phyloP scores from a whole-genome alignment of 164 flowering plant genomes.

The Annona cherimola region DNA sequence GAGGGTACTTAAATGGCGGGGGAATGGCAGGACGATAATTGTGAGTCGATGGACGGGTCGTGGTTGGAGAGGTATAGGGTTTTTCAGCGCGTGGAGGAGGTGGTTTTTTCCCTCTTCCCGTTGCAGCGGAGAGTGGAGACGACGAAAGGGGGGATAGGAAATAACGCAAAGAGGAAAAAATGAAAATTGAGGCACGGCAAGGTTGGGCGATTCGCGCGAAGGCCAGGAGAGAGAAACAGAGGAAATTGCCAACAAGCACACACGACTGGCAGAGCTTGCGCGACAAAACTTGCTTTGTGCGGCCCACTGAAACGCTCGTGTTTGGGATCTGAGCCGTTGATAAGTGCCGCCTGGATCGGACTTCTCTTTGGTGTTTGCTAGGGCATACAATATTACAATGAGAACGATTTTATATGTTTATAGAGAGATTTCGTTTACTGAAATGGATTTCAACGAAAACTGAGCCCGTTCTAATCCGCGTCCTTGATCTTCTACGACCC shows the following conservation, averaged over 20 bases:
- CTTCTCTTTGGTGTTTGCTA: too few species aligned
- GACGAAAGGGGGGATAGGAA: neutral
- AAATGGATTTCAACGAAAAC: too few species aligned
- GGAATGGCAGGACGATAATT: neutral
- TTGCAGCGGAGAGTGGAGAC: neutral
- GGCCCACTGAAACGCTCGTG: neutral
- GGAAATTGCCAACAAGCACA: neutral
- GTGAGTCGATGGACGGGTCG: neutral
- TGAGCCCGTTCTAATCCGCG: too few species aligned
- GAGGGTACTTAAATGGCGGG: constrained; percentile 3
- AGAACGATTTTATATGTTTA: too few species aligned
- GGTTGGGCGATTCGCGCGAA: neutral
- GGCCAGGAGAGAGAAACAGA: too few species aligned
- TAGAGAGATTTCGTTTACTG: too few species aligned
- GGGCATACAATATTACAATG: too few species aligned
- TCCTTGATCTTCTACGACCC: too few species aligned
- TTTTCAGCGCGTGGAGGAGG: neutral
- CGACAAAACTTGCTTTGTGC: neutral
- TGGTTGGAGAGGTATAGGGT: neutral
- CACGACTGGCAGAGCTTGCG: neutral
- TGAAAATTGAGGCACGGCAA: neutral
- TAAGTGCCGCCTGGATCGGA: too few species aligned
- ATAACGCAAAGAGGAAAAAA: too few species aligned
- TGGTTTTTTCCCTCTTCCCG: neutral
- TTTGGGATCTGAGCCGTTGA: too few species aligned